Evolutionary conservation across 2,329 filamentous ascomycete species (phyloP).

Genomic region (Eutypella sp.): DNA sequence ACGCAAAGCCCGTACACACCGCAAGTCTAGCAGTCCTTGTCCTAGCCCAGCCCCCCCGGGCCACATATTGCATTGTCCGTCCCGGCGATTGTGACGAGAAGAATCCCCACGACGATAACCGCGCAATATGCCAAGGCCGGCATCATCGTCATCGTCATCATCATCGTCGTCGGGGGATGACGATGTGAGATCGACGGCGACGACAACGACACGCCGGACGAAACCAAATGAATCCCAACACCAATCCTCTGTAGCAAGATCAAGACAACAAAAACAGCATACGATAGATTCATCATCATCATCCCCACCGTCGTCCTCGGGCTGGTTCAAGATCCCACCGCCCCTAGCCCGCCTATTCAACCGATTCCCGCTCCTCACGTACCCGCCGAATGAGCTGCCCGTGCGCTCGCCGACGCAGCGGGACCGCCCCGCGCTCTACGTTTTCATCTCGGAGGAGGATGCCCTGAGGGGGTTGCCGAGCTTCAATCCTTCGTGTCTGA

Average conservation of each 20-base stretch:
- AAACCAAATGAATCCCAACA: not conserved
- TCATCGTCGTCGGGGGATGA: no score
- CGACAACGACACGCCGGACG: not conserved
- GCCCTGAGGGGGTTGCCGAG: conserved; percentile 61
- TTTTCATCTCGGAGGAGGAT: conserved; percentile 67
- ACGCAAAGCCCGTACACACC: no score
- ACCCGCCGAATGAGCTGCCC: conserved; percentile 68
- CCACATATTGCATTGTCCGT: not conserved
- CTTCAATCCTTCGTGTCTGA: conserved; percentile 88
- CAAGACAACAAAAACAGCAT: not conserved
- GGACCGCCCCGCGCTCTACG: conserved; percentile 57
- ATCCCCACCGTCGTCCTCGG: conserved; percentile 19
- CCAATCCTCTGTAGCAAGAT: not conserved
- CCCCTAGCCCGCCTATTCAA: conserved; percentile 82
- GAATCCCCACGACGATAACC: not conserved
- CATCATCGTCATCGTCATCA: not conserved
- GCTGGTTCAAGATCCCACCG: conserved; percentile 58
- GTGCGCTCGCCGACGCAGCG: conserved; percentile 38
- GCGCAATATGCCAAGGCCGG: not conserved
- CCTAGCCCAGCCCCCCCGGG: not conserved
- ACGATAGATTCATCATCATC: conserved; percentile 8
- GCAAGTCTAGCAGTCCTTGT: no score
- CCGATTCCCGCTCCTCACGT: conserved; percentile 71
- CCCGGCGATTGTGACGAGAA: no score
- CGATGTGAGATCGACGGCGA: not conserved